Evolutionary conservation across 163 green algal genomes (phyloP).

Genomic region (Picocystis sp.): DNA sequence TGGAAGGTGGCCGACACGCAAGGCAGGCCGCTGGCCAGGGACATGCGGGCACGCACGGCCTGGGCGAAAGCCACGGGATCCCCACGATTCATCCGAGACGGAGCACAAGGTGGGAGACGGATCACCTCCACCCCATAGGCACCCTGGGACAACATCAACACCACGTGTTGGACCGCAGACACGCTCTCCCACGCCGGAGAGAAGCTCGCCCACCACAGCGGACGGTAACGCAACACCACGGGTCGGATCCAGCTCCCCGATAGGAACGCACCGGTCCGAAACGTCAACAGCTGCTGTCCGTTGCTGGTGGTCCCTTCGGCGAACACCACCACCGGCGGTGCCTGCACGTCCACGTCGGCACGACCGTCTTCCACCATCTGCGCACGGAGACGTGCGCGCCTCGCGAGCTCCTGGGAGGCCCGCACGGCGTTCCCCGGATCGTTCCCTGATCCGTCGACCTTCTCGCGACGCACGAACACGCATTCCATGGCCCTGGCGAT

Average conservation of each 20-base stretch:
- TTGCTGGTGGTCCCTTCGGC: conserved; percentile 73
- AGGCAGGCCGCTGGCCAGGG: too few species aligned
- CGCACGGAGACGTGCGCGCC: conserved; percentile 30
- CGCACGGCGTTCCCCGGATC: conserved; percentile 1
- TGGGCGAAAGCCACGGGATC: too few species aligned
- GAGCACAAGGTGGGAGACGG: too few species aligned
- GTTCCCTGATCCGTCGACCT: conserved; percentile 8
- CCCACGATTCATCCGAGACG: too few species aligned
- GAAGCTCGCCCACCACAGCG: conserved; percentile 13
- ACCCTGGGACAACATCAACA: too few species aligned
- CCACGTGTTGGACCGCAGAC: conserved; percentile 5
- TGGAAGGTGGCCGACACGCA: too few species aligned
- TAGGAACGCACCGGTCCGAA: conserved; percentile 80
- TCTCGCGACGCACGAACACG: conserved; percentile 69
- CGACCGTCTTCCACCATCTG: background rate
- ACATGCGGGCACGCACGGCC: too few species aligned
- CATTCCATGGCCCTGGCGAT: conserved; percentile 41
- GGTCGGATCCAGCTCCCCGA: conserved; percentile 24
- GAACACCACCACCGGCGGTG: conserved; percentile 5
- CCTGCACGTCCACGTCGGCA: background rate
- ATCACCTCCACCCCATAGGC: too few species aligned
- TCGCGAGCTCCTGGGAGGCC: conserved; percentile 31
- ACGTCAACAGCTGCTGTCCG: conserved; percentile 65
- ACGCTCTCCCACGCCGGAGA: conserved; percentile 73
- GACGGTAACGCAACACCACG: conserved; percentile 14